Evolutionary conservation across 176 grass and related monocot species (phyloP).

Genomic region (Bonia amplexicaulis): DNA sequence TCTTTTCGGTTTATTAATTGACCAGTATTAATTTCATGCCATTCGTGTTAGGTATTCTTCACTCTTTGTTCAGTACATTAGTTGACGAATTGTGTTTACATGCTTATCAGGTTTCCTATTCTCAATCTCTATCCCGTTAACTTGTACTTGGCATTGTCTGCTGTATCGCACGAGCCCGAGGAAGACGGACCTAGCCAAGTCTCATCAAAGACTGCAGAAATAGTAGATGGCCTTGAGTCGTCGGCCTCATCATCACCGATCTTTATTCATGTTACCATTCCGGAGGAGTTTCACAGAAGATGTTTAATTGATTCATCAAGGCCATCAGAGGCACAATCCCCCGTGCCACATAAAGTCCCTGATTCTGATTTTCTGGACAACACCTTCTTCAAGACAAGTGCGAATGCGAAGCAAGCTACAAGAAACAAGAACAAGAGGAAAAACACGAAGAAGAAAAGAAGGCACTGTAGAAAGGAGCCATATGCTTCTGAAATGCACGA

Average conservation of each 20-base stretch:
- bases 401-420: slow-evolving; percentile 6
- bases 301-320: not conserved
- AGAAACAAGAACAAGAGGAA: slow-evolving; percentile 26
- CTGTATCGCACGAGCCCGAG: not conserved
- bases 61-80: not conserved
- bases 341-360: slow-evolving; percentile 1
- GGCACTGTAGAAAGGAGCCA: not conserved
- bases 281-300: not conserved
- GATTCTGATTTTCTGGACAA: slow-evolving; percentile 17
- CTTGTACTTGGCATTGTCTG: not conserved
- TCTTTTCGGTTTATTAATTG: no score
- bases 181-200: not conserved
- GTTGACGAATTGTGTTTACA: not conserved
- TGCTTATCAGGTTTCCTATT: not conserved
- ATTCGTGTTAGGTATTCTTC: not conserved
- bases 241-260: not conserved
- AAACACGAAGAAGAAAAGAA: not conserved
- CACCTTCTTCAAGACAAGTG: not conserved
- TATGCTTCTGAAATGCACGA: not conserved
- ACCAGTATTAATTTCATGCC: not conserved
- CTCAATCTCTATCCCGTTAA: not conserved
- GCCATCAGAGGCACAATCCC: not conserved
- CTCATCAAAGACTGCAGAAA: not conserved
- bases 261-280: not conserved
- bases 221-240: not conserved